Evolutionary conservation across 139 green algal species (phyloP).

Genomic region (Parachlorella kessleri): DNA sequence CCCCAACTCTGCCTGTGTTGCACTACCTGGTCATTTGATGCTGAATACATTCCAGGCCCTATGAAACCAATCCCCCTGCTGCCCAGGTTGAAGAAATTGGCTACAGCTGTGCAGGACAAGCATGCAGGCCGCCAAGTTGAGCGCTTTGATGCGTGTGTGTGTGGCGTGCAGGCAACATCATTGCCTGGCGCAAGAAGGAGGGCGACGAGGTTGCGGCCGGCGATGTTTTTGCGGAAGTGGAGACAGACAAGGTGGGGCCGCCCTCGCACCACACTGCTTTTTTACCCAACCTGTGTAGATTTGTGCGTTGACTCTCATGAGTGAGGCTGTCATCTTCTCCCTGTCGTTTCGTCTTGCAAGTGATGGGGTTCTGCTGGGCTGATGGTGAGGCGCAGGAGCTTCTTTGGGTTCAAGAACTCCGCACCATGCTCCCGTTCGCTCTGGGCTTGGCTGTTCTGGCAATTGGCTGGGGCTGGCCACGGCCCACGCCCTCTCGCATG

Average conservation of each 20-base stretch:
- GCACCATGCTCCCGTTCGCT: neutral
- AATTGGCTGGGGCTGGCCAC: neutral
- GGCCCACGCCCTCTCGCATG: neutral
- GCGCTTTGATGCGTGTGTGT: neutral
- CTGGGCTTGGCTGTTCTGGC: neutral
- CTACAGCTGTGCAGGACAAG: neutral
- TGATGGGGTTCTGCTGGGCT: too few relatives aligned
- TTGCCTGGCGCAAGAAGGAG: constrained; percentile 80
- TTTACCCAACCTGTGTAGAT: too few relatives aligned
- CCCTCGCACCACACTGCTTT: too few relatives aligned
- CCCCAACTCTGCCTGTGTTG: neutral
- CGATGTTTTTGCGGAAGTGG: constrained; percentile 85
- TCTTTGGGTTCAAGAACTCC: too few relatives aligned
- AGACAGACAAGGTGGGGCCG: constrained; percentile 92
- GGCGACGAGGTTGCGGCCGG: constrained; percentile 69
- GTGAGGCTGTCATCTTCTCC: too few relatives aligned
- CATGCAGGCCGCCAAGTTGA: neutral
- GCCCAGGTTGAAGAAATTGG: too few relatives aligned
- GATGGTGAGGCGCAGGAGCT: too few relatives aligned
- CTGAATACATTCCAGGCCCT: too few relatives aligned
- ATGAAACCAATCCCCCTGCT: too few relatives aligned
- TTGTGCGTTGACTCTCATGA: too few relatives aligned
- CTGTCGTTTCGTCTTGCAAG: too few relatives aligned
- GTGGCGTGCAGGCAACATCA: constrained; percentile 77
- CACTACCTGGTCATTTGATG: constrained; percentile 39